These are phyloP conservation scores for Cercospora canescens DNA, from an alignment of 2,329 filamentous ascomycete species.

Conservation along the genomic window DNA sequence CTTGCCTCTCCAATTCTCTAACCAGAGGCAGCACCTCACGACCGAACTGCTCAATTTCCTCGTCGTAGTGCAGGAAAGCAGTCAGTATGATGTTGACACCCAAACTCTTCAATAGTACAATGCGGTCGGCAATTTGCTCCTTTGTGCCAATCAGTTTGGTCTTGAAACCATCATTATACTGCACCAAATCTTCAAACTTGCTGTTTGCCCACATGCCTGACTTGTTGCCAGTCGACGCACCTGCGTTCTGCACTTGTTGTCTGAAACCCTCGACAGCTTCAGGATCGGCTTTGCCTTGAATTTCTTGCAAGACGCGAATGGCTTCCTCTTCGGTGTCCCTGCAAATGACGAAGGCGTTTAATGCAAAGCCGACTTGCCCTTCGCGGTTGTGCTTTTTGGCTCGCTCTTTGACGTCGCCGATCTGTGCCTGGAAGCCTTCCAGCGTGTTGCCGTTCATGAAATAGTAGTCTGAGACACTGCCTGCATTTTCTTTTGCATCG, in stretches of 20 bases:
- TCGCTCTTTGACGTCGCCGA: constrained; percentile 50
- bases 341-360: constrained; percentile 54
- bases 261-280: constrained; percentile 54
- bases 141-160: constrained; percentile 56
- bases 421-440: constrained; percentile 53
- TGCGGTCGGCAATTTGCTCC: constrained; percentile 53
- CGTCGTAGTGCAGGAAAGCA: constrained; percentile 55
- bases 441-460: constrained; percentile 60
- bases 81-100: constrained; percentile 47
- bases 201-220: constrained; percentile 56
- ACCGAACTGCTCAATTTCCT: constrained; percentile 54
- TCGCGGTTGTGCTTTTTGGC: constrained; percentile 48
- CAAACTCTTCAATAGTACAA: constrained; percentile 50
- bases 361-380: constrained; percentile 50
- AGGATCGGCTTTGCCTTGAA: constrained; percentile 54
- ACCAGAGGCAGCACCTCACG: constrained; percentile 50
- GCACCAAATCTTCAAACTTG: constrained; percentile 55
- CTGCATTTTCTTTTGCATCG: constrained; percentile 53
- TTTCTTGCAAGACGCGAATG: constrained; percentile 50
- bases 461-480: constrained; percentile 52
- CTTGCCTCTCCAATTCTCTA: constrained; percentile 49
- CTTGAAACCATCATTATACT: constrained; percentile 59
- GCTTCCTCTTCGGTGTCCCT: constrained; percentile 54
- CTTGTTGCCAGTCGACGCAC: constrained; percentile 49
- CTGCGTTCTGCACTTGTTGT: constrained; percentile 53